Conservation (phyloP, 345 rosid genomes). For the Pistacia integerrima region DNA sequence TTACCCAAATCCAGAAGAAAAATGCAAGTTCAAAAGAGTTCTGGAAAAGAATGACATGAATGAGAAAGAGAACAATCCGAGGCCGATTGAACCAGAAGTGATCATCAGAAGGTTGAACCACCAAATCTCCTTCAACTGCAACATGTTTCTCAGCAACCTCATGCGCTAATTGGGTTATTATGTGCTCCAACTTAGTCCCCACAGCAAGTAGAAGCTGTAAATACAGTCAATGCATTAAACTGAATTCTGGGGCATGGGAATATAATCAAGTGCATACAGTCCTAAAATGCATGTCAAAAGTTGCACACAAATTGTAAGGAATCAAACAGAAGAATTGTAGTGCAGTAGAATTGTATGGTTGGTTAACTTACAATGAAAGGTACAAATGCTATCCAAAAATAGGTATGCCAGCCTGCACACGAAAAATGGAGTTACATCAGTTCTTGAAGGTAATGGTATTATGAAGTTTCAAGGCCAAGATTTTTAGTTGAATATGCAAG, state of each 20-base stretch:
- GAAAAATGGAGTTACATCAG: conserved; percentile 3
- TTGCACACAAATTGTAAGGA: too few relatives aligned
- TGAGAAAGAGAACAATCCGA: conserved; percentile 54
- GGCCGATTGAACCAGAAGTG: conserved; percentile 76
- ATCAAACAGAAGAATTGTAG: too few relatives aligned
- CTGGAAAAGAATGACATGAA: conserved; percentile 81
- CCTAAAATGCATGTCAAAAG: too few relatives aligned
- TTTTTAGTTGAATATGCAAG: too few relatives aligned
- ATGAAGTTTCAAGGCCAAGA: too few relatives aligned
- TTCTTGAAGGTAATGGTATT: not conserved
- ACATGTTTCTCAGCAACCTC: conserved; percentile 74
- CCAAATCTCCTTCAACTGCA: conserved; percentile 66
- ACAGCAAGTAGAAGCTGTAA: conserved; percentile 72
- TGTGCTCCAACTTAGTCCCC: conserved; percentile 78
- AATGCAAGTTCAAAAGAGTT: conserved; percentile 88
- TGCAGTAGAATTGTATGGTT: not conserved
- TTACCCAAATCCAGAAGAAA: conserved; percentile 79
- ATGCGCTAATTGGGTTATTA: conserved; percentile 64
- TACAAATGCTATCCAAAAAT: conserved; percentile 77
- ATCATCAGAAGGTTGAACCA: conserved; percentile 79
- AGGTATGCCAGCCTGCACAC: conserved; percentile 72
- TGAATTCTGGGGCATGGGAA: too few relatives aligned
- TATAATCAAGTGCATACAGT: too few relatives aligned
- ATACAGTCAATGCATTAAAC: not conserved
- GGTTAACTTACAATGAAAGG: conserved; percentile 59